Base-by-base conservation (phyloP, 331 rosid species). In the Acacia concinna region DNA sequence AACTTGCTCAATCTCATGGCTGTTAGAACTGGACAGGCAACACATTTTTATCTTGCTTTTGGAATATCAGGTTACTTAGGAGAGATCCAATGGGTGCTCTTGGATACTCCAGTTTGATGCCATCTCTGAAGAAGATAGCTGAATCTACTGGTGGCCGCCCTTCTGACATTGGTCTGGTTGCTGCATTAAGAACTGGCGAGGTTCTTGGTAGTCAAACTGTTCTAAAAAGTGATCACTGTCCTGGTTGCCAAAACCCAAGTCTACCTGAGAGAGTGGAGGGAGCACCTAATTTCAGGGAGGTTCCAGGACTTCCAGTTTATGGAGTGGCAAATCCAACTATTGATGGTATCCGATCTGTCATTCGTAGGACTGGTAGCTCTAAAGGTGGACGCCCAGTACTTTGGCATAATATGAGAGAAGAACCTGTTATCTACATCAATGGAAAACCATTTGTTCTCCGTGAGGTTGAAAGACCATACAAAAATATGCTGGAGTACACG, bases 361-460 rank as follows among this genome's bases (percentile, higher is more conserved):
- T 92, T 79, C 83, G 15, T 47, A 86, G 93, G 85, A 87, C 90
- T 82, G 92, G 96, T 40, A 85, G 90, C 71, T 84, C 87, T 30
- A 86, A 84, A 84, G 82, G 78, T 80, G 90, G 90, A 51, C 64
- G 85, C n/a, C 93, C 93, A 59, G 83, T 92, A 80, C 90, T 92
- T 75, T 92, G 97, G 97, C 97, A 92, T 81, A 92, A 92, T 78
- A 92, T 92, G 97, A 92, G 97, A 81, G 97, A 92, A 86, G 97
- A 92, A 80, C 97, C 96, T 70, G 97, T 92, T 70, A 90, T 92
- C 78, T 92, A 92, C 84, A 92, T 92, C 76, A 92, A 90, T 40
- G 97, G 96, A 74, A 89, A 90, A 82, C 97, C 97, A 71, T 92
- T 92, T 84, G 97, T 92, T 75, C 97, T 92, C 23, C 95, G 97